Base-by-base conservation (phyloP, 441 rosid genomes). In the Kokia cookei region DNA sequence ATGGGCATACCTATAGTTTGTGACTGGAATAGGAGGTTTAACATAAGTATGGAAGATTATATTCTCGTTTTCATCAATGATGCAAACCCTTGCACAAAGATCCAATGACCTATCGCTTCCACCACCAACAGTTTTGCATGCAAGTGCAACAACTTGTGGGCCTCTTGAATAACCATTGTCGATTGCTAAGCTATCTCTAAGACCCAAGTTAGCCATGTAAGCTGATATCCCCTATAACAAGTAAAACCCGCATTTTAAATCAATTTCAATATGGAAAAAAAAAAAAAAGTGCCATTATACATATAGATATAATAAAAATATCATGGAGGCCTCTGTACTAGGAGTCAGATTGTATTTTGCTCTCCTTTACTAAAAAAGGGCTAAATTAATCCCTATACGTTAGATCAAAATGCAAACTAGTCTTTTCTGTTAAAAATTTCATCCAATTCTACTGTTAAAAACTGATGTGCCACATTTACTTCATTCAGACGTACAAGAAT, bases 81-180 rank as follows among this genome's bases (percentile, higher is more conserved):
- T 69, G 78, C 97, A 92, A 71, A 94, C 90, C 80, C 92, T 87
- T 2, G 91, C 97, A 57, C 95, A 92, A 51, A 91, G 75, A 57
- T 92, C 97, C 5, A 91, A 68, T 10, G 97, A 87, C 55, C 98
- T 95, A 65, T 91, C 98, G 72, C 88, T 94, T 78, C 95, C 94
- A 60, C 95, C 98, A 65, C 98, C 97, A 53, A 92, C 93, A 94
- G 90, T 94, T 81, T 94, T 94, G 87, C 97, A 92, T 69, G 91
- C 90, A 9, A 94, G 78, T 71, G 97, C 88, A 48, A 92, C 97
- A 19, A 86, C 87, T 73, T 83, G 85, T 5, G 88, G 78, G 13
- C 91, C 88, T 75, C 95, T 77, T 5, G 79, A 61, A 4, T 73
- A 73, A 3, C 79, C 84, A 72, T 73, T 80, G 70, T 89, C 98